These are phyloP conservation scores for Phytophthora sansomeana DNA, from an alignment of 352 stramenopile species.

Conservation along the genomic window DNA sequence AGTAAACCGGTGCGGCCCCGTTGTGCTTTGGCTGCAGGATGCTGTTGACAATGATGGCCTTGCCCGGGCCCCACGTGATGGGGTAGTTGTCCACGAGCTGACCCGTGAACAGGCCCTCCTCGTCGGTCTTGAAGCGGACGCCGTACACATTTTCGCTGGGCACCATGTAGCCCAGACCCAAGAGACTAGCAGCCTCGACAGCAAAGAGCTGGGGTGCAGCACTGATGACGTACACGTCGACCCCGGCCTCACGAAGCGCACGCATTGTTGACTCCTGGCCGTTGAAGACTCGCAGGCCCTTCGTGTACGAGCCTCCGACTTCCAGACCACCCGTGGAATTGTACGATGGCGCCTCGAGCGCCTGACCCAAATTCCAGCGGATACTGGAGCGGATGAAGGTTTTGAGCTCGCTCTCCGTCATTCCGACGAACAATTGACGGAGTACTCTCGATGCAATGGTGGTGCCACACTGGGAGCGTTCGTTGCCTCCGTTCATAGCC, in stretches of 20 bases:
- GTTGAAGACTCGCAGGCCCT: conserved; percentile 66
- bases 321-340: conserved; percentile 46
- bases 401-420: conserved; percentile 62
- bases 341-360: conserved; percentile 48
- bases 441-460: conserved; percentile 66
- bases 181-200: conserved; percentile 49
- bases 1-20: conserved; percentile 56
- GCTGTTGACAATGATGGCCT: conserved; percentile 57
- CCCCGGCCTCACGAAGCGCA: conserved; percentile 44
- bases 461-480: conserved; percentile 43
- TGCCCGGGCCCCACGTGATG: conserved; percentile 73
- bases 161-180: conserved; percentile 62
- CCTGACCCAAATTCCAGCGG: conserved; percentile 57
- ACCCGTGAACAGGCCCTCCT: conserved; percentile 51
- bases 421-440: conserved; percentile 60
- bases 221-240: conserved; percentile 71
- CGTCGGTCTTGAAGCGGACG: conserved; percentile 60
- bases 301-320: conserved; percentile 57
- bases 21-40: conserved; percentile 56
- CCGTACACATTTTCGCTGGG: conserved; percentile 60
- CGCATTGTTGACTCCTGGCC: conserved; percentile 72
- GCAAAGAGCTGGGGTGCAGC: conserved; percentile 66
- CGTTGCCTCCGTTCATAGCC: conserved; percentile 49
- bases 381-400: conserved; percentile 54
- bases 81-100: conserved; percentile 55